Evolutionary conservation across 208 protist genomes (phyloP).

Genomic region (Naegleria lovaniensis): DNA sequence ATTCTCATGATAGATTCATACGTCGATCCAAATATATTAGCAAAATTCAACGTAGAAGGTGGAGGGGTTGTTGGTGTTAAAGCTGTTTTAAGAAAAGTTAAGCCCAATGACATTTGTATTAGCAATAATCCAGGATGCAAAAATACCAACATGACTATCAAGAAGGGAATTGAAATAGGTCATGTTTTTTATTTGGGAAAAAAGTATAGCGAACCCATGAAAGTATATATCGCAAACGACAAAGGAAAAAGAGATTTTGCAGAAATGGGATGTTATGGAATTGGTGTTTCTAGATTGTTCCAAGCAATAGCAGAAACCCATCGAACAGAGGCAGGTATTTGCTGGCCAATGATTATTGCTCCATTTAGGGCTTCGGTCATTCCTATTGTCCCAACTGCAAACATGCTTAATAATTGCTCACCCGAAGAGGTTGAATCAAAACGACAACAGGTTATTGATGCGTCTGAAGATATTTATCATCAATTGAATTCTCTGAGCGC

Average conservation of each 20-base stretch:
- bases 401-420: background rate
- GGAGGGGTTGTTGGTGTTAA: background rate
- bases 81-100: background rate
- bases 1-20: background rate
- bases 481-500: background rate
- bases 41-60: background rate
- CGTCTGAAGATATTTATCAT: background rate
- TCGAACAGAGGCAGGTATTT: background rate
- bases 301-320: background rate
- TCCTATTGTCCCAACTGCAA: background rate
- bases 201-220: slow-evolving; percentile 5
- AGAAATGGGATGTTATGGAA: slow-evolving; percentile 32
- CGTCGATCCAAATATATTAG: background rate
- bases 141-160: background rate
- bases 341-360: slow-evolving; percentile 7
- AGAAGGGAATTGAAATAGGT: slow-evolving; percentile 30
- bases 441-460: background rate
- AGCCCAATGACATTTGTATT: slow-evolving; percentile 3
- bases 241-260: background rate
- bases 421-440: background rate
- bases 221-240: background rate
- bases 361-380: background rate
- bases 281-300: slow-evolving; percentile 24
- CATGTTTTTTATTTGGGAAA: slow-evolving; percentile 31
- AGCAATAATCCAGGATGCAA: background rate